Evolutionary conservation across 768 basidiomycete genomes (phyloP), one percentile per base, ranked within the genome.

Genomic region (Thelephora ganbajun): DNA sequence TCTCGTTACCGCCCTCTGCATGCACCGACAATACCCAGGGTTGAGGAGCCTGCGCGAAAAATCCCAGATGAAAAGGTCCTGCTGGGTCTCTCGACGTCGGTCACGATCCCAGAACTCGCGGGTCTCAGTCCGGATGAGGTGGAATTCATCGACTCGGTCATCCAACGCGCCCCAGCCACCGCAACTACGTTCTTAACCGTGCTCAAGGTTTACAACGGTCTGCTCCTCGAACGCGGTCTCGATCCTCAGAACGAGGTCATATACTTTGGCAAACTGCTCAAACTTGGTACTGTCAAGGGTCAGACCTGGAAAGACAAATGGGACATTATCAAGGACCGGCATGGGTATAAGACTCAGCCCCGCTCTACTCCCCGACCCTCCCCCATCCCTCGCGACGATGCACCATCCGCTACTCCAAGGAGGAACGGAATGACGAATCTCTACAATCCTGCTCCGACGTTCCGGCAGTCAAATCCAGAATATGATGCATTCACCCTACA

Each of bases 131-230:
- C 55, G 5, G 58, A 59, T 41, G 83, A 91, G 56, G 69, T 89
- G 51, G 70, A 76, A 42, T 72, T 91, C 53, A 68, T 92, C 41
- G 83, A 90, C 53, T 74, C 76, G 19, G 82, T 92, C 11, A 76
- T 92, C 22, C 58, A 66, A 49, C 77, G 80, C 46, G 85, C 83
- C 37, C 72, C 80, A 5, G 66, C 76, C 6, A 65, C 70, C 7
- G 81, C 85, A 13, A 83, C 83, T 3, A 83, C 83, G 0, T 90
- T 90, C 57, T 69, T 86, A 35, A 73, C 76, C 4, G 74, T 89
- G n/a, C 80, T 88, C 69, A 87, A 84, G 58, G 83, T 87, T 0
- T 91, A 92, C 63, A 85, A 80, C 56, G 79, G 84, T 48, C 74
- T 89, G 18, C 65, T 91, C 19, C 72, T 74, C 49, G 81, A 84